These are phyloP conservation scores for Ceratorhiza oryzae-sativae DNA, from an alignment of 1,284 basidiomycete genomes.

Conservation along the genomic window DNA sequence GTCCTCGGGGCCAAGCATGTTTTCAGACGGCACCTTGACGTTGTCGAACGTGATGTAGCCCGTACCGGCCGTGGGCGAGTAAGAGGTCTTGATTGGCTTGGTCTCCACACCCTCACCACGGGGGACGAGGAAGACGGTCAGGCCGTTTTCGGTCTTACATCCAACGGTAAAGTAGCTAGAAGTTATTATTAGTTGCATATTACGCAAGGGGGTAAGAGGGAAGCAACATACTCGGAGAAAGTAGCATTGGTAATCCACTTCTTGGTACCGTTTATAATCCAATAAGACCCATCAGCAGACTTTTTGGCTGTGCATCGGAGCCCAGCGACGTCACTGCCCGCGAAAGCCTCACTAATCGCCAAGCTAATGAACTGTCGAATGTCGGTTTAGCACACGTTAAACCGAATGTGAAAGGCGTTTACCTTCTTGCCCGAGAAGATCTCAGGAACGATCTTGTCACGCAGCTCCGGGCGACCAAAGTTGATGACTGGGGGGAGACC, in stretches of 20 bases:
- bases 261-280: constrained; percentile 58
- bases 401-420: no score
- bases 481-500: constrained; percentile 81
- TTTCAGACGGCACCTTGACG: constrained; percentile 62
- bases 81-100: constrained; percentile 61
- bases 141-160: constrained; percentile 52
- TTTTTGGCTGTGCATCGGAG: constrained; percentile 57
- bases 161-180: constrained; percentile 51
- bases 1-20: constrained; percentile 63
- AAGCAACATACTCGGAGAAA: constrained; percentile 43
- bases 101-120: constrained; percentile 60
- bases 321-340: constrained; percentile 60
- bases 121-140: constrained; percentile 63
- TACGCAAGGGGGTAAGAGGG: not conserved
- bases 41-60: constrained; percentile 67
- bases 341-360: constrained; percentile 66
- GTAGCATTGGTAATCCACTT: constrained; percentile 66
- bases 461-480: constrained; percentile 80
- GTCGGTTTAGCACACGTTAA: no score
- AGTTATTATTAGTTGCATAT: constrained; percentile 44
- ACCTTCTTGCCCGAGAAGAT: constrained; percentile 83
- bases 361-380: constrained; percentile 59
- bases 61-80: constrained; percentile 58
- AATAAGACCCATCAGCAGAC: constrained; percentile 56
- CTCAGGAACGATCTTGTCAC: constrained; percentile 80